Base-by-base conservation (phyloP, 352 stramenopile genomes). In the Lagenidium giganteum region DNA sequence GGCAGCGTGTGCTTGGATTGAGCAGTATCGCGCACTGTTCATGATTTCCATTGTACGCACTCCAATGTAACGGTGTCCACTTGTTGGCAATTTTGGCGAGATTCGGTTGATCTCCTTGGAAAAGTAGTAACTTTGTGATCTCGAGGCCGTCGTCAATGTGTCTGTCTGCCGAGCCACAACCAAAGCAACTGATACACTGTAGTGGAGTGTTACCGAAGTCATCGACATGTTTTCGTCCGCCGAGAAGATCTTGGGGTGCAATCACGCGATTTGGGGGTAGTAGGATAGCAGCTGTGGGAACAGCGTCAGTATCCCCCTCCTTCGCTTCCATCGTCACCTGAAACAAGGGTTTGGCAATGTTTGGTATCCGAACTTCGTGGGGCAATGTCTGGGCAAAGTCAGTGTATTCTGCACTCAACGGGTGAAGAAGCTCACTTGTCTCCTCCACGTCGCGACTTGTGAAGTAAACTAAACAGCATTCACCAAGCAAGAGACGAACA, bases 181-280 rank as follows among this genome's bases (percentile, higher is more conserved):
- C 80, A 47, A 89, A 92, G 57, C 76, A 92, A 30, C 70, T 83
- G 26, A 84, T 54, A 41, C 76, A 92, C 42, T 89, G 74, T 11
- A 92, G 51, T 16, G 76, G 70, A 2, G 80, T 85, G 45, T 92
- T 92, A 20, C 80, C 80, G 56, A 89, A 92, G 43, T 83, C 55
- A 45, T 92, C 79, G 0, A 87, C 53, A 42, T 88, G 74, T 3
- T 47, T 58, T 3, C 33, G 34, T 1, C 69, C 67, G 8, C 76
- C 57, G 1, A 87, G 51, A 7, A 91, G 45, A 7, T 87, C 75
- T 13, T 60, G 60, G 0, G 57, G 30, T 3, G 65, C 40, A 16
- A 88, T 61, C 0, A 52, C 40, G 27, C 64, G 71, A 11, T 60
- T 36, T 0, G 58, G 46, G 9, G 70, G 57, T 23, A 91, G 71